Conservation (phyloP, 495 filamentous ascomycete genomes). For the Lichenothelia convexa region DNA sequence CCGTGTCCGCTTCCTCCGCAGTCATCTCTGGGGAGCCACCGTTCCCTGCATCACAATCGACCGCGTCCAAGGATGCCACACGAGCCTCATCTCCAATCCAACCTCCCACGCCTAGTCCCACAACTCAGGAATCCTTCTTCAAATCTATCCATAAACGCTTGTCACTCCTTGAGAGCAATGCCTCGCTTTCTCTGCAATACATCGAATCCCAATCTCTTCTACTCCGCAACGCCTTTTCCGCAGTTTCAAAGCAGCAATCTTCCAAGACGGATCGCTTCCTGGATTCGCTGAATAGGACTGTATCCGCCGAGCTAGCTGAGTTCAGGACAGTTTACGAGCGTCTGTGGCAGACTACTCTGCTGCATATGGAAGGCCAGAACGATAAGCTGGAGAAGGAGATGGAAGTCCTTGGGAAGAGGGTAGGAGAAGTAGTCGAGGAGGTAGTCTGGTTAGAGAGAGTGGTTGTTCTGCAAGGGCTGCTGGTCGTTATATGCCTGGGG, state of each 20-base stretch:
- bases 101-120: conserved; percentile 48
- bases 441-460: too few species aligned
- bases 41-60: too few species aligned
- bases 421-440: too few species aligned
- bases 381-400: conserved; percentile 66
- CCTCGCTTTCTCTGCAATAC: conserved; percentile 81
- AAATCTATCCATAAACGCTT: conserved; percentile 89
- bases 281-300: conserved; percentile 66
- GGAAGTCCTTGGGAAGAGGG: too few species aligned
- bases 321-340: conserved; percentile 83
- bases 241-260: conserved; percentile 77
- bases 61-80: too few species aligned
- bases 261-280: conserved; percentile 67
- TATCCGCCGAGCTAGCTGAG: conserved; percentile 63
- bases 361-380: conserved; percentile 75
- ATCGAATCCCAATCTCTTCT: conserved; percentile 92
- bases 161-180: conserved; percentile 77
- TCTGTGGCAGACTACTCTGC: conserved; percentile 84
- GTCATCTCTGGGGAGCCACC: too few species aligned
- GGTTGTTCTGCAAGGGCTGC: too few species aligned
- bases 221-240: conserved; percentile 74
- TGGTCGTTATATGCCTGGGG: too few species aligned
- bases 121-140: conserved; percentile 93
- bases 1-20: too few species aligned
- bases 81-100: conserved; percentile 28